Conservation (phyloP, 2,329 filamentous ascomycete species). For the Malbranchea zuffiana region DNA sequence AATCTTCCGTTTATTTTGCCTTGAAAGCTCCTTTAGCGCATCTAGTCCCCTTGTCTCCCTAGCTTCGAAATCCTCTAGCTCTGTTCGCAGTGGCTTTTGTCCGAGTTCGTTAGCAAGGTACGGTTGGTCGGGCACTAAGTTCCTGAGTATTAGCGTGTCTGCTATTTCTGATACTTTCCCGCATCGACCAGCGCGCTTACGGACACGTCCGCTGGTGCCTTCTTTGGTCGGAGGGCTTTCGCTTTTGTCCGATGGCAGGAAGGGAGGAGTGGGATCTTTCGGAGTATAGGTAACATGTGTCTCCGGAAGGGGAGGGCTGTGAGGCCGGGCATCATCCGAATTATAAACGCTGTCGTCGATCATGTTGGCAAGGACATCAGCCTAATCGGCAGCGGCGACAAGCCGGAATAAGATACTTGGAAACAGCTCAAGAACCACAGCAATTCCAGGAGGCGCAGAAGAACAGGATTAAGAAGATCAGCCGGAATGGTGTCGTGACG, state of each 20-base stretch:
- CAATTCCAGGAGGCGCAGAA: neutral
- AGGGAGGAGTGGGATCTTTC: conserved; percentile 23
- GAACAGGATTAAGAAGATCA: neutral
- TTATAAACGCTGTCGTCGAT: conserved; percentile 30
- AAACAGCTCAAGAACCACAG: too few species aligned
- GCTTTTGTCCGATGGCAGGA: conserved; percentile 23
- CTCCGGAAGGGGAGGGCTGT: conserved; percentile 29
- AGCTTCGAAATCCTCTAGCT: too few species aligned
- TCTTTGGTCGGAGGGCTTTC: conserved; percentile 21
- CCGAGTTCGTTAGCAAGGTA: conserved; percentile 46
- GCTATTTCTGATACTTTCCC: conserved; percentile 35
- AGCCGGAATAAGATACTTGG: too few species aligned
- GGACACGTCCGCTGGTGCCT: conserved; percentile 24
- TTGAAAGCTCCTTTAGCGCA: too few species aligned
- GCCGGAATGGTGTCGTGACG: neutral
- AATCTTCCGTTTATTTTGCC: too few species aligned
- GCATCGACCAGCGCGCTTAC: conserved; percentile 24
- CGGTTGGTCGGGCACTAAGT: conserved; percentile 53
- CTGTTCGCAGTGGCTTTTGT: conserved; percentile 6
- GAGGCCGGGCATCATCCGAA: conserved; percentile 29
- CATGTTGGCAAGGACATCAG: conserved; percentile 20
- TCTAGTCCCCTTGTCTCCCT: too few species aligned
- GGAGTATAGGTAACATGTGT: conserved; percentile 24
- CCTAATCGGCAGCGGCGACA: neutral
- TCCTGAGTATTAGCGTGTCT: conserved; percentile 56